Conservation (phyloP, 2,329 filamentous ascomycete species). For the Aureobasidium pullulans region DNA sequence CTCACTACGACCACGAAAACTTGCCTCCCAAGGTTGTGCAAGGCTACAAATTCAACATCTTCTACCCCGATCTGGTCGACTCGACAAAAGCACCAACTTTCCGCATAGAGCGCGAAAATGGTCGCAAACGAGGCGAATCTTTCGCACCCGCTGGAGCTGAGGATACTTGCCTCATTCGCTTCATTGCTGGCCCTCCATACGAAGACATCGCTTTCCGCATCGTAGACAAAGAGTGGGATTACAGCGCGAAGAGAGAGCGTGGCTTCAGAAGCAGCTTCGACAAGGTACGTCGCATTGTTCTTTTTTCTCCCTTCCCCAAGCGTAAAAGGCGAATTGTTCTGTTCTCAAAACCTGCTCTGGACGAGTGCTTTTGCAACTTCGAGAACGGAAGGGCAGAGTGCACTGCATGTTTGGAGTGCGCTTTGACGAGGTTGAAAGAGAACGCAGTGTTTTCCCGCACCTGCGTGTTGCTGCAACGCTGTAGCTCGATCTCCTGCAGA, state of each 20-base stretch:
- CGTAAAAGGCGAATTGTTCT: not conserved
- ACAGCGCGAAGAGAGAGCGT: slow-evolving; percentile 87
- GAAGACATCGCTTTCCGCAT: slow-evolving; percentile 96
- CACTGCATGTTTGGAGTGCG: not conserved
- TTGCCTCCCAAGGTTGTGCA: slow-evolving; percentile 97
- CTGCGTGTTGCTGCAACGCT: not conserved
- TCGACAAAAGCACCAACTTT: slow-evolving; percentile 92
- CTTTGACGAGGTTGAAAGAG: not conserved
- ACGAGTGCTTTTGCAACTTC: too few relatives aligned
- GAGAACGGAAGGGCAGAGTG: not conserved
- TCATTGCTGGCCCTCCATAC: slow-evolving; percentile 91
- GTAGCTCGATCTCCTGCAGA: not conserved
- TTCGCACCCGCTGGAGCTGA: slow-evolving; percentile 91
- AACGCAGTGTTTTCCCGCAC: not conserved
- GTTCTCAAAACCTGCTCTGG: too few relatives aligned
- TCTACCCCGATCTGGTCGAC: slow-evolving; percentile 95
- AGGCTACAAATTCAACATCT: slow-evolving; percentile 99
- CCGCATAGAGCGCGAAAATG: slow-evolving; percentile 89
- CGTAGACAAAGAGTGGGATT: slow-evolving; percentile 98
- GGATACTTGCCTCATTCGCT: slow-evolving; percentile 92
- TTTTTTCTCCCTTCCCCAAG: not conserved
- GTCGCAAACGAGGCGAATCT: slow-evolving; percentile 80
- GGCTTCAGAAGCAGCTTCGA: slow-evolving; percentile 97
- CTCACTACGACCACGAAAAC: slow-evolving; percentile 97
- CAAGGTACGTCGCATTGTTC: slow-evolving; percentile 58